A percentile compares a stretch with the other conserved stretches of the same genome.
phyloP scores from a whole-genome alignment of 441 rosid genomes.

The Metrosideros polymorpha region DNA sequence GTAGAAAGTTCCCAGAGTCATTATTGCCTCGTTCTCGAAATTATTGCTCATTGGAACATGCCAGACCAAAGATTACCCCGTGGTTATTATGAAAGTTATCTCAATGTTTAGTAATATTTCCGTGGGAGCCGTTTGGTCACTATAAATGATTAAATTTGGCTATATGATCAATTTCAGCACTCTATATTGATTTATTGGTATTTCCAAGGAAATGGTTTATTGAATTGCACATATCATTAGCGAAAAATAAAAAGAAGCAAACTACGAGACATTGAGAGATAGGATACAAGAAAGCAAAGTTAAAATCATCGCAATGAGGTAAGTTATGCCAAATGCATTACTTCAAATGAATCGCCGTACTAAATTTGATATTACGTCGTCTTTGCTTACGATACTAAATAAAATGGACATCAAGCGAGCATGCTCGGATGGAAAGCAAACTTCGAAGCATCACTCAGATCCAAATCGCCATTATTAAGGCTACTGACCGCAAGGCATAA shows the following conservation, averaged over 20 bases:
- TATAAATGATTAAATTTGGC: not conserved
- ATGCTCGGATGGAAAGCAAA: not conserved
- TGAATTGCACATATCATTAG: not conserved
- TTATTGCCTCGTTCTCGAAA: not conserved
- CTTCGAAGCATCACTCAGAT: not conserved
- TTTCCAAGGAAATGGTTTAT: not conserved
- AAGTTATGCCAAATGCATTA: not conserved
- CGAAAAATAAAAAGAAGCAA: not conserved
- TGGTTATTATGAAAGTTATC: too few species aligned
- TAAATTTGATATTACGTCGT: not conserved
- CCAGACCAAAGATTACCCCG: not conserved
- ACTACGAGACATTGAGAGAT: not conserved
- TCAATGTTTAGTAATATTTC: too few species aligned
- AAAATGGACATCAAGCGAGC: not conserved
- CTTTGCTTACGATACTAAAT: fast-evolving
- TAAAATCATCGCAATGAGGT: not conserved
- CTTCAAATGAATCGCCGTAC: fast-evolving
- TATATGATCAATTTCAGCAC: not conserved
- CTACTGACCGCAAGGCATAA: not conserved
- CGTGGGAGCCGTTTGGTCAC: not conserved
- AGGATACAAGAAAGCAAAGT: not conserved
- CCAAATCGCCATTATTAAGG: not conserved
- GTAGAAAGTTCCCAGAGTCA: not conserved
- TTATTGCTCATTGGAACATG: not conserved
- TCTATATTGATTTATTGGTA: not conserved